Percentiles rank a stretch among this genome's conserved stretches.
These are phyloP conservation scores for Ganoderma leucocontextum DNA, from an alignment of 1,284 basidiomycete genomes.

Conservation along the genomic window DNA sequence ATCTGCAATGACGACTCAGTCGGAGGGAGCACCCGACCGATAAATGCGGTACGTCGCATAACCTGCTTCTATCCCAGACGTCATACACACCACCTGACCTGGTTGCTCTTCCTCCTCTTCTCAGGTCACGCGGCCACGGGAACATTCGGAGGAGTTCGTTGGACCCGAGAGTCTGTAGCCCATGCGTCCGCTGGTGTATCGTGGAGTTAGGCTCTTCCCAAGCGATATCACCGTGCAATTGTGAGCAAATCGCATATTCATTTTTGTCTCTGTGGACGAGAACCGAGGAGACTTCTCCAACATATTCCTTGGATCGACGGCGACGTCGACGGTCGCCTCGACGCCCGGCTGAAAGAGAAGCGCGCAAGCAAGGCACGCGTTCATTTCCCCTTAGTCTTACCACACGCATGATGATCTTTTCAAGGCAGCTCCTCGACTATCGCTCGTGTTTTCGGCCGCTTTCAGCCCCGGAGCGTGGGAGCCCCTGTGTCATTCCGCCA, in stretches of 20 bases:
- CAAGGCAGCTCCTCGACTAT: not conserved
- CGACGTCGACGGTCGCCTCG: not conserved
- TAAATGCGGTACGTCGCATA: too few relatives aligned
- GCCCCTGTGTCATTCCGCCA: not conserved
- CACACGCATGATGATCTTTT: not conserved
- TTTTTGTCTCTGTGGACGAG: not conserved
- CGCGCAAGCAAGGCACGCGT: not conserved
- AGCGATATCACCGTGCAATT: not conserved
- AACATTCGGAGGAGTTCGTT: too few relatives aligned
- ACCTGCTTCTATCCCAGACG: too few relatives aligned
- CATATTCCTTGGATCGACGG: not conserved
- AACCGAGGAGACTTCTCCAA: not conserved
- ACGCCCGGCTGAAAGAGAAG: not conserved
- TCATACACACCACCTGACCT: too few relatives aligned
- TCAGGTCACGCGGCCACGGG: too few relatives aligned
- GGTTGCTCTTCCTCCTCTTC: too few relatives aligned
- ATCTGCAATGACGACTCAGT: not conserved
- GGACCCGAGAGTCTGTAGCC: too few relatives aligned
- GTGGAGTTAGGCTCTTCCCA: too few relatives aligned
- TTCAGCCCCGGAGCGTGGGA: not conserved
- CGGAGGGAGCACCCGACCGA: too few relatives aligned
- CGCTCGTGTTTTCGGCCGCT: not conserved
- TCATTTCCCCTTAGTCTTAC: not conserved
- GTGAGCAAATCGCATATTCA: not conserved
- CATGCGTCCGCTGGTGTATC: too few relatives aligned